Conservation (phyloP, 345 rosid species). For the Sisymbrium irio region DNA sequence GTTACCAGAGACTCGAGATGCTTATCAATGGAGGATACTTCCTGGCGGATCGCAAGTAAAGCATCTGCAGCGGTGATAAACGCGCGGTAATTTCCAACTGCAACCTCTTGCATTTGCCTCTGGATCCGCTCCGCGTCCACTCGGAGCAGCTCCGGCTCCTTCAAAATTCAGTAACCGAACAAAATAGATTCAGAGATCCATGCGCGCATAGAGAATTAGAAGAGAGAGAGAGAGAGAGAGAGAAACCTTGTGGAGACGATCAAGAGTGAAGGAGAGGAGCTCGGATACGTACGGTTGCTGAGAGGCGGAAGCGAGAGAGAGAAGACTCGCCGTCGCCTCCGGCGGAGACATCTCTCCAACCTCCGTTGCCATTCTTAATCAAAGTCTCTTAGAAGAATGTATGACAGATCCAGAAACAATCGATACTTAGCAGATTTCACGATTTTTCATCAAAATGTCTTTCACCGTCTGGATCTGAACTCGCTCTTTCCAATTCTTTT, state of each 20-base stretch:
- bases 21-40: slow-evolving; percentile 82
- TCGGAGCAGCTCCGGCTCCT: slow-evolving; percentile 96
- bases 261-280: slow-evolving; percentile 98
- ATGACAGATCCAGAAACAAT: slow-evolving; percentile 19
- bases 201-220: background rate
- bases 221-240: background rate
- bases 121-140: slow-evolving; percentile 94
- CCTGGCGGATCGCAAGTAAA: slow-evolving; percentile 73
- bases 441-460: background rate
- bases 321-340: slow-evolving; percentile 43
- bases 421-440: background rate
- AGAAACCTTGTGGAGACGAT: slow-evolving; percentile 89
- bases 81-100: slow-evolving; percentile 90
- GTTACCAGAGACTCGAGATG: slow-evolving; percentile 86
- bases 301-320: slow-evolving; percentile 76
- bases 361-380: slow-evolving; percentile 39
- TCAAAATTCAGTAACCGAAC: slow-evolving; percentile 4
- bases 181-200: slow-evolving; percentile 13
- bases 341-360: slow-evolving; percentile 39
- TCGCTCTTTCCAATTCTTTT: background rate
- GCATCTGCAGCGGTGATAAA: slow-evolving; percentile 95
- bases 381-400: background rate
- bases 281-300: slow-evolving; percentile 96
- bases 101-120: slow-evolving; percentile 98
- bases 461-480: slow-evolving; percentile 12